Evolutionary conservation across 306 rosid genomes (phyloP).

Genomic region (Sicyos baderoa): DNA sequence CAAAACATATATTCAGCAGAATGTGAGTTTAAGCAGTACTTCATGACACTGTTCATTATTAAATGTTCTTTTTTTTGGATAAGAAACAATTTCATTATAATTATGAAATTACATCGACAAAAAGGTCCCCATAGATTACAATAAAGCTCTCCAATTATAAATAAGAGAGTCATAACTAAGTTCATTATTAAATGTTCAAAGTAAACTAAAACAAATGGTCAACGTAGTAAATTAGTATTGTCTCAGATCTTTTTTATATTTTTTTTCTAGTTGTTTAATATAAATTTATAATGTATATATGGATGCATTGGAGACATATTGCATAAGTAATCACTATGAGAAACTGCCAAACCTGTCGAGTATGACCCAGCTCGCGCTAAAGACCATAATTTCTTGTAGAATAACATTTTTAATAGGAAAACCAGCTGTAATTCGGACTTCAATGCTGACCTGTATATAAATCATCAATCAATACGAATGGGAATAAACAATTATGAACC

Average conservation of each 20-base stretch:
- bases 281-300: background rate
- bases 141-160: no score
- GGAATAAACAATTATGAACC: background rate
- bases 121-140: no score
- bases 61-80: no score
- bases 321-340: background rate
- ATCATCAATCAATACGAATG: slow-evolving; percentile 1
- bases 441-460: slow-evolving; percentile 46
- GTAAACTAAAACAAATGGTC: background rate
- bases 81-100: no score
- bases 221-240: background rate
- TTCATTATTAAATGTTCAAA: background rate
- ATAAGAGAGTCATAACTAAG: background rate
- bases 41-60: no score
- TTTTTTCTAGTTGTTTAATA: background rate
- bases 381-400: slow-evolving; percentile 47
- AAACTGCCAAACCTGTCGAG: slow-evolving; percentile 52
- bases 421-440: slow-evolving; percentile 68
- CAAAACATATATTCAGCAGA: background rate
- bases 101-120: no score
- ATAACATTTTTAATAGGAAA: slow-evolving; percentile 61
- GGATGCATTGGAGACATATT: background rate
- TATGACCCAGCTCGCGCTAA: slow-evolving; percentile 55
- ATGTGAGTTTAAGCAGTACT: no score
- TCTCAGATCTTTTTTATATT: background rate